Evolutionary conservation across 2,329 filamentous ascomycete species (phyloP).

Genomic region (Aspergillus awamori): DNA sequence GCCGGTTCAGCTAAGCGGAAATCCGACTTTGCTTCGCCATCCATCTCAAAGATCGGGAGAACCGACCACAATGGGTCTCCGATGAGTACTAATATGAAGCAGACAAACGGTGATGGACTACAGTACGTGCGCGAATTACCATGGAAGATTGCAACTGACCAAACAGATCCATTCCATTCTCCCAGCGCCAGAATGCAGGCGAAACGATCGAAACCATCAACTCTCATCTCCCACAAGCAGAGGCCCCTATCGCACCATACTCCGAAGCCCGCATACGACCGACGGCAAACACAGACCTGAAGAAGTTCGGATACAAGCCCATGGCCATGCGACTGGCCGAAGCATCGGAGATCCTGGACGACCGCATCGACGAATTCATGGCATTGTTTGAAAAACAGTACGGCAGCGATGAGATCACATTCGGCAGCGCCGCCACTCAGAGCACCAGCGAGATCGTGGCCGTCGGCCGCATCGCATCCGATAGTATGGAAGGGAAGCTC

Average conservation of each 20-base stretch:
- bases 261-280: conserved; percentile 79
- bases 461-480: conserved; percentile 87
- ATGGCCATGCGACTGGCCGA: conserved; percentile 95
- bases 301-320: conserved; percentile 88
- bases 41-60: conserved; percentile 46
- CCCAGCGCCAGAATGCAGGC: conserved; percentile 75
- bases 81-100: conserved; percentile 41
- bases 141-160: conserved; percentile 17
- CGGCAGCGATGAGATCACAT: conserved; percentile 73
- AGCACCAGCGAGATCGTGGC: conserved; percentile 85
- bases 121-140: conserved; percentile 37
- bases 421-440: conserved; percentile 84
- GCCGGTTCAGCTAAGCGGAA: conserved; percentile 57
- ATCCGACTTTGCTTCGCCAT: conserved; percentile 52
- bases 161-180: conserved; percentile 65
- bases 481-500: conserved; percentile 79
- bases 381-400: conserved; percentile 73
- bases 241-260: conserved; percentile 71
- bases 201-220: conserved; percentile 85
- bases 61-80: conserved; percentile 56
- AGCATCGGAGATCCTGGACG: conserved; percentile 89
- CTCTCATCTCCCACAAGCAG: conserved; percentile 66
- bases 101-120: conserved; percentile 40
- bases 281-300: conserved; percentile 82
- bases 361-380: conserved; percentile 89